These are phyloP conservation scores for Rhodamnia rubescens DNA, from an alignment of 345 rosid species.

Conservation along the genomic window DNA sequence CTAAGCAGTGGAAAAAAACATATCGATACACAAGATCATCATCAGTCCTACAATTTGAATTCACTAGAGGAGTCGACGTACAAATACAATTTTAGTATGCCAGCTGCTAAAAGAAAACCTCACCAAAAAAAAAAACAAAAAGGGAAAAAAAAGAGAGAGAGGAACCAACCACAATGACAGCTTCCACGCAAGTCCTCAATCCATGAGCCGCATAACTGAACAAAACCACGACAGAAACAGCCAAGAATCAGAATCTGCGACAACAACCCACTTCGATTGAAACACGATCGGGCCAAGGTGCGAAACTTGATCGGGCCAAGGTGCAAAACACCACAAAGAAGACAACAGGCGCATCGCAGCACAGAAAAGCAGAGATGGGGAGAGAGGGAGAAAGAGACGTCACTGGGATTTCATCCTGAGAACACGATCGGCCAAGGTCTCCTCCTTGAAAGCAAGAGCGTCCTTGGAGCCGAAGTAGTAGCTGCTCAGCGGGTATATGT, in stretches of 20 bases:
- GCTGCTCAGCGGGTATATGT: slow-evolving; percentile 55
- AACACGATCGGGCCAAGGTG: neutral
- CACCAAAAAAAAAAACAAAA: neutral
- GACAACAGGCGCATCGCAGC: neutral
- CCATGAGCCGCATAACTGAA: slow-evolving; percentile 60
- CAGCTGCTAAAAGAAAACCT: too few species aligned
- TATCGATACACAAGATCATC: neutral
- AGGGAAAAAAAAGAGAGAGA: neutral
- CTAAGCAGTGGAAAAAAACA: neutral
- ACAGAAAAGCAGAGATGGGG: neutral
- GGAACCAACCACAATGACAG: slow-evolving; percentile 57
- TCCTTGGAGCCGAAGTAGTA: slow-evolving; percentile 81
- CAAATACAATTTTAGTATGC: neutral
- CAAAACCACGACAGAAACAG: neutral
- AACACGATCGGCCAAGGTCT: slow-evolving; percentile 42
- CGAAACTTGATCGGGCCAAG: neutral
- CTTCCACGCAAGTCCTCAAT: slow-evolving; percentile 74
- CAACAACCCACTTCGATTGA: neutral
- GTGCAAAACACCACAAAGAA: neutral
- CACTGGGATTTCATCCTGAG: slow-evolving; percentile 65
- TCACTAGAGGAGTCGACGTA: neutral
- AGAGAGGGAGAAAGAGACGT: neutral
- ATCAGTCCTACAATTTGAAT: neutral
- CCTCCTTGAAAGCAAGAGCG: slow-evolving; percentile 38
- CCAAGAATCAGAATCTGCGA: neutral